Evolutionary conservation across 352 stramenopile species (phyloP), one percentile per base, ranked within the genome.

Genomic region (Pythium biforme): DNA sequence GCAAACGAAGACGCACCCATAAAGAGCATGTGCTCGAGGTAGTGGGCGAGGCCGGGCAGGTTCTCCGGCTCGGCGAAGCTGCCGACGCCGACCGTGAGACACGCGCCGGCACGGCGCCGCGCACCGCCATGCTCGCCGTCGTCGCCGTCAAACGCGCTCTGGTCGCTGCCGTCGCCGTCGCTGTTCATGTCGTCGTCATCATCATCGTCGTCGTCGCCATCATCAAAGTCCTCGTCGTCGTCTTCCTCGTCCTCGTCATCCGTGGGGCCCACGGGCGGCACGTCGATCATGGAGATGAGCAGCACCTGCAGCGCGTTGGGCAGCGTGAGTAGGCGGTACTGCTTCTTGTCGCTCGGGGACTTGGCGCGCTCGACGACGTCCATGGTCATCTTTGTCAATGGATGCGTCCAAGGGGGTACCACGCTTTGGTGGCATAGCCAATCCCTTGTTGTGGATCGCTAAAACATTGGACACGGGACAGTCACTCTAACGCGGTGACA

Each of bases 21-120:
- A 69, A 98, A 98, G 15, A 98, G 82, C 95, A 98, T 98, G 75
- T 98, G 95, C 77, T 98, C 94, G 43, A 98, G 71, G 57, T 96
- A 97, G 67, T 98, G 92, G 11, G 90, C 90, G n/a, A 95, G 75
- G 2, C 89, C 93, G 62, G 82, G 61, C 11, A 82, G 20, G 23
- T 70, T 19, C 25, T 59, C 56, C 29, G 72, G 72, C 45, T 79
- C 72, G 3, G 66, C 59, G 34, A 77, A 68, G 31, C 68, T 76
- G 19, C 72, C 72, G 8, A 79, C 69, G 14, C 62, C 66, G 14
- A 79, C 63, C 10, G 63, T 75, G 17, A 80, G 59, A 39, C 72
- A 79, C 19, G 66, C 72, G 4, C 68, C 68, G 8, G 68, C 64
- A 23, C 64, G 41, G 4, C 51, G 39, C 5, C 49, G 25, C 11